A percentile compares a stretch with the other conserved stretches of the same genome.
Evolutionary conservation across 2,329 filamentous ascomycete genomes (phyloP).

Genomic region (Colletotrichum sp.): DNA sequence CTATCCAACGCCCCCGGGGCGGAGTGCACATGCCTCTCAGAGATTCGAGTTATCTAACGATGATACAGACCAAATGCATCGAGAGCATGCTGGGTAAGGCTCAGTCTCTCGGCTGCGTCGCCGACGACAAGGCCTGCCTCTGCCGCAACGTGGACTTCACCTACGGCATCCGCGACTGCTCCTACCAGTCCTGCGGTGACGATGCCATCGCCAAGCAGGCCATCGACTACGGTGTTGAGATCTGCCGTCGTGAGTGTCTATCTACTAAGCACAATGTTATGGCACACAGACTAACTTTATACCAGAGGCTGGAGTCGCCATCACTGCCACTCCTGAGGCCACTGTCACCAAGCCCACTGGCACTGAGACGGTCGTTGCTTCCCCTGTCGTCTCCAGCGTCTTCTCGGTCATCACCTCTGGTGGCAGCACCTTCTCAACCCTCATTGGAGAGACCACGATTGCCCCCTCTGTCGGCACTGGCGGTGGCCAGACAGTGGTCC

Average conservation of each 20-base stretch:
- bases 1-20: neutral
- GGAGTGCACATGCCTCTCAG: neutral
- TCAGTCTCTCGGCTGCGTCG: slow-evolving; percentile 49
- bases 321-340: slow-evolving; percentile 29
- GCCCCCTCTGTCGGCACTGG: neutral
- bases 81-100: slow-evolving; percentile 47
- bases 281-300: neutral
- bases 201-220: slow-evolving; percentile 36
- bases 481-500: neutral
- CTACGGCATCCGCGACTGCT: slow-evolving; percentile 58
- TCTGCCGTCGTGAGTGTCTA: slow-evolving; percentile 42
- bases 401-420: slow-evolving; percentile 29
- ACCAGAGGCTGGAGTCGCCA: slow-evolving; percentile 6
- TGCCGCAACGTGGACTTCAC: slow-evolving; percentile 52
- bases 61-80: slow-evolving; percentile 9
- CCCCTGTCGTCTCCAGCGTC: slow-evolving; percentile 9
- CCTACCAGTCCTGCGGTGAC: slow-evolving; percentile 43
- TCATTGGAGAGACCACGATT: slow-evolving; percentile 28
- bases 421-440: slow-evolving; percentile 42
- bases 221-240: slow-evolving; percentile 41
- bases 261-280: neutral
- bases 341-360: slow-evolving; percentile 7
- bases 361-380: slow-evolving; percentile 6
- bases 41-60: neutral
- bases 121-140: slow-evolving; percentile 47